Percentiles rank a stretch among this genome's conserved stretches.
Conservation (phyloP, 225 moss, liverwort and hornwort genomes). For the Asterella californica region DNA sequence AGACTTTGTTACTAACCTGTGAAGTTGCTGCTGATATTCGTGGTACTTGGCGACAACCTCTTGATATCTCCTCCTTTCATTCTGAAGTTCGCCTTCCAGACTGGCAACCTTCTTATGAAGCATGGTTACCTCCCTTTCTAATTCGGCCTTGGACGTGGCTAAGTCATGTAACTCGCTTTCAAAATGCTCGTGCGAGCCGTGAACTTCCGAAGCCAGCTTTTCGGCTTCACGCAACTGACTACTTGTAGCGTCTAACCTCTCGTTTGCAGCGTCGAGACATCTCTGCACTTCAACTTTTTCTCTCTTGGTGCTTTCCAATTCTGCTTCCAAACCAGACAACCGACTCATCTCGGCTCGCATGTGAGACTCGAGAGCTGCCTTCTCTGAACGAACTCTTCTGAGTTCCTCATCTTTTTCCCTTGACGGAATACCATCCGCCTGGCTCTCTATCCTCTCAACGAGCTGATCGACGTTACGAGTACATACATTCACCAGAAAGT, state of each 20-base stretch:
- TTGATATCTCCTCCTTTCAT: slow-evolving; percentile 54
- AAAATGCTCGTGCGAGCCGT: slow-evolving; percentile 37
- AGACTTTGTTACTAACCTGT: slow-evolving; percentile 35
- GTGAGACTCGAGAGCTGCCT: slow-evolving; percentile 31
- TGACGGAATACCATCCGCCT: slow-evolving; percentile 1
- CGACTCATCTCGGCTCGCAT: slow-evolving; percentile 28
- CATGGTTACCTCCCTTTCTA: slow-evolving; percentile 45
- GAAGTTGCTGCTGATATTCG: slow-evolving; percentile 59
- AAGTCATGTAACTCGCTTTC: slow-evolving; percentile 15
- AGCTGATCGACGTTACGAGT: slow-evolving; percentile 23
- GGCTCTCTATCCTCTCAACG: slow-evolving; percentile 17
- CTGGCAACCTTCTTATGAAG: slow-evolving; percentile 60
- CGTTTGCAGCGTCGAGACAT: slow-evolving; percentile 29
- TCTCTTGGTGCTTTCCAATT: slow-evolving; percentile 41
- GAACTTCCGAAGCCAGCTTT: slow-evolving; percentile 24
- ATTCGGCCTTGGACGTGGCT: slow-evolving; percentile 20
- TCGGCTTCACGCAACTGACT: slow-evolving; percentile 44
- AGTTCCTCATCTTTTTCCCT: slow-evolving; percentile 39
- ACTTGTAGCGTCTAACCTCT: slow-evolving; percentile 38
- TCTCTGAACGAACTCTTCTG: slow-evolving; percentile 28
- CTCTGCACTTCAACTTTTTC: slow-evolving; percentile 47
- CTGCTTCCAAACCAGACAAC: slow-evolving; percentile 43
- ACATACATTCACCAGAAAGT: slow-evolving; percentile 47
- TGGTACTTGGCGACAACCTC: slow-evolving; percentile 59
- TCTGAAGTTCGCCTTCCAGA: slow-evolving; percentile 65